A percentile compares a stretch with the other conserved stretches of the same genome.
These are phyloP conservation scores for Stephania yunnanensis DNA, from an alignment of 164 flowering plant species.

Conservation along the genomic window DNA sequence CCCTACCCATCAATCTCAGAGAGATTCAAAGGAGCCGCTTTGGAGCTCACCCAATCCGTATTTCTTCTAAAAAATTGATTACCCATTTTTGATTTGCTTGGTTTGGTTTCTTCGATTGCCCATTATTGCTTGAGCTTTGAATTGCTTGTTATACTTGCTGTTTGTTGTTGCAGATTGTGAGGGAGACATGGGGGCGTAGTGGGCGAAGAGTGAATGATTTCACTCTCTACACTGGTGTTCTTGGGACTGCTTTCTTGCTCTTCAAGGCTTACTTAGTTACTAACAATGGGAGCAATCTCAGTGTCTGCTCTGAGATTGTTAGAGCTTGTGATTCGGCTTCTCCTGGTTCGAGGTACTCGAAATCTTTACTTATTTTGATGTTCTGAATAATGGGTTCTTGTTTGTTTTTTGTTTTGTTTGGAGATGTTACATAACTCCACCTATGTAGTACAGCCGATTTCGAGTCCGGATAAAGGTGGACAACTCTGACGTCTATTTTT, in stretches of 20 bases:
- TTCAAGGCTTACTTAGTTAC: constrained; percentile 41
- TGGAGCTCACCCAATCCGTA: constrained; percentile 56
- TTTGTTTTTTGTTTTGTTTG: too few species aligned
- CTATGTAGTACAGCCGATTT: too few species aligned
- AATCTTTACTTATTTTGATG: too few species aligned
- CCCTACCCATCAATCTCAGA: constrained; percentile 38
- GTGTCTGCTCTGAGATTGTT: constrained; percentile 45
- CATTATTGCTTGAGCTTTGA: not conserved
- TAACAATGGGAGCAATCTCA: constrained; percentile 32
- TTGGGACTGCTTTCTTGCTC: constrained; percentile 56
- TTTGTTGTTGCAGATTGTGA: constrained; percentile 37
- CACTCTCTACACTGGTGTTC: constrained; percentile 48
- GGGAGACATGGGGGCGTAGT: constrained; percentile 37
- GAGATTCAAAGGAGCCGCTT: constrained; percentile 36
- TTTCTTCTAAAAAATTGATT: not conserved
- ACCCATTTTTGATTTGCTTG: too few species aligned
- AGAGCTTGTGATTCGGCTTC: constrained; percentile 48
- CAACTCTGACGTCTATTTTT: too few species aligned
- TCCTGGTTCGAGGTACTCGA: constrained; percentile 29
- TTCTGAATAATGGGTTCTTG: too few species aligned
- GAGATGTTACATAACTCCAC: too few species aligned
- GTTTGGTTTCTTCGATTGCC: too few species aligned
- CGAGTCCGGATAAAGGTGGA: too few species aligned
- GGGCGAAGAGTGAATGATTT: constrained; percentile 37
- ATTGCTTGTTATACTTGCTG: not conserved